These are phyloP conservation scores for Clavispora vitiphila DNA, from an alignment of 805 yeast genomes.

Conservation along the genomic window DNA sequence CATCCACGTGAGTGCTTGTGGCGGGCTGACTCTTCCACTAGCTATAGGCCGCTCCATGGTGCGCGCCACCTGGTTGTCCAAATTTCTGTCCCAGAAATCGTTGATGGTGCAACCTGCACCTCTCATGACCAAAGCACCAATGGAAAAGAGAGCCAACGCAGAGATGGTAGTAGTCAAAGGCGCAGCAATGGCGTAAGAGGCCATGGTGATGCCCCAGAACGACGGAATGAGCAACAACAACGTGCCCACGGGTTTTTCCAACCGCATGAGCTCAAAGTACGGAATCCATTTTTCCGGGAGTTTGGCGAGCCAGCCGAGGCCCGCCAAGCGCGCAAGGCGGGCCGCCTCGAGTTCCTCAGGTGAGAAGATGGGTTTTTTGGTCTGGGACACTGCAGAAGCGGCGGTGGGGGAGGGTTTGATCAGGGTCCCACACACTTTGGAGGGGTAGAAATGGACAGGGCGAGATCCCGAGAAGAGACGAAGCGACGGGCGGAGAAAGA, in stretches of 20 bases:
- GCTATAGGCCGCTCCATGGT: slow-evolving; percentile 93
- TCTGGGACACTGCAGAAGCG: neutral
- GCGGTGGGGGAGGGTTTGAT: neutral
- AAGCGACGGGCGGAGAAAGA: neutral
- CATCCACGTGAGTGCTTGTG: slow-evolving; percentile 65
- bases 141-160: slow-evolving; percentile 66
- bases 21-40: slow-evolving; percentile 68
- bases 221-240: slow-evolving; percentile 79
- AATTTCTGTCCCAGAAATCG: slow-evolving; percentile 77
- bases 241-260: slow-evolving; percentile 96
- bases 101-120: slow-evolving; percentile 98
- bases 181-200: slow-evolving; percentile 69
- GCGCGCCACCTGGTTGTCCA: slow-evolving; percentile 82
- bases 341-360: slow-evolving; percentile 48
- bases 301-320: slow-evolving; percentile 44
- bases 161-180: slow-evolving; percentile 57
- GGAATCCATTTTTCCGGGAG: slow-evolving; percentile 79
- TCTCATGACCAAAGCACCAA: slow-evolving; percentile 88
- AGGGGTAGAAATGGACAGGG: neutral
- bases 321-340: slow-evolving; percentile 43
- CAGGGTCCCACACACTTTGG: too few species aligned
- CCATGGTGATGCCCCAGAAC: slow-evolving; percentile 90
- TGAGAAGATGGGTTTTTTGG: slow-evolving; percentile 15
- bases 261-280: slow-evolving; percentile 84
- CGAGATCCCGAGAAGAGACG: neutral